phyloP scores from a whole-genome alignment of 2,329 filamentous ascomycete genomes.

The Fusarium camptoceras region DNA sequence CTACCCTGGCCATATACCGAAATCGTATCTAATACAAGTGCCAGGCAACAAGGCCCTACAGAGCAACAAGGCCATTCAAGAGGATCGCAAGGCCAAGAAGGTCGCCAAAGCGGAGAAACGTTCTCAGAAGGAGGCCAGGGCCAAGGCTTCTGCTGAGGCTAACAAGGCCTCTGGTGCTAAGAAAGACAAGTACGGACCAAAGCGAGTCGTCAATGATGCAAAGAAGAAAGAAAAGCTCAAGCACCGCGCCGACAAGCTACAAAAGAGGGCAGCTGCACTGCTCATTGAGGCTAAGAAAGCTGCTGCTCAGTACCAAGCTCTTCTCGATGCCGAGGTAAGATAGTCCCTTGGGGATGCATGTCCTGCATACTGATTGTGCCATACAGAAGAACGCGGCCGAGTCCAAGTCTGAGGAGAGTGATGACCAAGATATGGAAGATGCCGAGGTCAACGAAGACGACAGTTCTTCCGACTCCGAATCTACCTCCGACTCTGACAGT shows the following conservation, averaged over 20 bases:
- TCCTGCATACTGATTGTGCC: conserved; percentile 1
- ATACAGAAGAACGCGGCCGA: conserved; percentile 27
- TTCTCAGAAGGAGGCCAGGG: conserved; percentile 51
- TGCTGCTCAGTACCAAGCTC: conserved; percentile 45
- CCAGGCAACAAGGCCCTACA: conserved; percentile 21
- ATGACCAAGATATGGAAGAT: neutral
- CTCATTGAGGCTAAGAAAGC: conserved; percentile 55
- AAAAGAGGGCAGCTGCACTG: conserved; percentile 51
- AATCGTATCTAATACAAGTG: conserved; percentile 6
- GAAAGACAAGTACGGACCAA: conserved; percentile 38
- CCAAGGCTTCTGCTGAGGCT: conserved; percentile 48
- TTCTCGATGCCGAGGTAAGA: conserved; percentile 43
- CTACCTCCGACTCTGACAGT: conserved; percentile 4
- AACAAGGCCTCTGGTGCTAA: conserved; percentile 50
- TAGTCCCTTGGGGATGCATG: neutral
- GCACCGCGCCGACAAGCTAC: conserved; percentile 53
- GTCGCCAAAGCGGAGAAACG: conserved; percentile 53
- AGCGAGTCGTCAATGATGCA: conserved; percentile 51
- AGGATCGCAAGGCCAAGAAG: conserved; percentile 54
- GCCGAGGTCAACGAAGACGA: neutral
- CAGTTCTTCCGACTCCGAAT: conserved; percentile 1
- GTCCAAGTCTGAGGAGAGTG: conserved; percentile 33
- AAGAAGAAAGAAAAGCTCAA: conserved; percentile 55
- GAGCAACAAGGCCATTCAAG: conserved; percentile 29
- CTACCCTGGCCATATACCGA: too few species aligned